Percentiles rank a stretch among this genome's conserved stretches.
Evolutionary conservation across 495 filamentous ascomycete genomes (phyloP).

Genomic region (Diplogelasinospora grovesii): DNA sequence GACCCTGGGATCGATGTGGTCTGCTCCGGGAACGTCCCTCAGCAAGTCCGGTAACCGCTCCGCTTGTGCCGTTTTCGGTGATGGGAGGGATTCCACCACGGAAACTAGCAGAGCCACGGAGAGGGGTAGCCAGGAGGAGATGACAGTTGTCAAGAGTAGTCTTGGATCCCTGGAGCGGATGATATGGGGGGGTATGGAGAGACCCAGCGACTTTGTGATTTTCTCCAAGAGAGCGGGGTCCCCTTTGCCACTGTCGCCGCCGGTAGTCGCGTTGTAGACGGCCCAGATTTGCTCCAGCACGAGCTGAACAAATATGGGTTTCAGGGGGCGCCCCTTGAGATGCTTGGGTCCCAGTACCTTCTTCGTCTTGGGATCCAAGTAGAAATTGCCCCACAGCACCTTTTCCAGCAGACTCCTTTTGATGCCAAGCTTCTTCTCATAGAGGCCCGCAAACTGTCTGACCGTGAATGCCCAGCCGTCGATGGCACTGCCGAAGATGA

Average conservation of each 20-base stretch:
- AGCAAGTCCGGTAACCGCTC: conserved; percentile 72
- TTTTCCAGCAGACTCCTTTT: conserved; percentile 88
- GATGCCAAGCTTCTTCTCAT: conserved; percentile 95
- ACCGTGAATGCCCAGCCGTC: conserved; percentile 98
- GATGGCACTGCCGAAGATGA: conserved; percentile 95
- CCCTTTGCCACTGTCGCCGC: conserved; percentile 73
- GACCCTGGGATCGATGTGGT: conserved; percentile 58
- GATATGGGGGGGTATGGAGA: conserved; percentile 76
- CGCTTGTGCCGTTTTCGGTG: conserved; percentile 78
- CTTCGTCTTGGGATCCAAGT: conserved; percentile 95
- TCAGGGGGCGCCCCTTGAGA: conserved; percentile 81
- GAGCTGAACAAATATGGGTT: conserved; percentile 96
- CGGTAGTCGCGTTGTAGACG: conserved; percentile 85
- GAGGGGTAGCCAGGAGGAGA: conserved; percentile 84
- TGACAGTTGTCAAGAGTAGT: conserved; percentile 76
- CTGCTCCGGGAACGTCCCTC: conserved; percentile 69
- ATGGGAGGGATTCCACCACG: conserved; percentile 86
- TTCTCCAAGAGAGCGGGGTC: conserved; percentile 82
- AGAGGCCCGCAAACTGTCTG: conserved; percentile 85
- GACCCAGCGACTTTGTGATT: conserved; percentile 84
- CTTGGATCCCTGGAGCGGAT: conserved; percentile 78
- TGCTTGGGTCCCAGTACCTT: conserved; percentile 86
- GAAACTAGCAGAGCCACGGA: conserved; percentile 91
- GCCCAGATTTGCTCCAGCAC: conserved; percentile 97
- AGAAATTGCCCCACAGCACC: conserved; percentile 95